Conservation (phyloP, 169 alveolate genomes). For the Neospora caninum region DNA sequence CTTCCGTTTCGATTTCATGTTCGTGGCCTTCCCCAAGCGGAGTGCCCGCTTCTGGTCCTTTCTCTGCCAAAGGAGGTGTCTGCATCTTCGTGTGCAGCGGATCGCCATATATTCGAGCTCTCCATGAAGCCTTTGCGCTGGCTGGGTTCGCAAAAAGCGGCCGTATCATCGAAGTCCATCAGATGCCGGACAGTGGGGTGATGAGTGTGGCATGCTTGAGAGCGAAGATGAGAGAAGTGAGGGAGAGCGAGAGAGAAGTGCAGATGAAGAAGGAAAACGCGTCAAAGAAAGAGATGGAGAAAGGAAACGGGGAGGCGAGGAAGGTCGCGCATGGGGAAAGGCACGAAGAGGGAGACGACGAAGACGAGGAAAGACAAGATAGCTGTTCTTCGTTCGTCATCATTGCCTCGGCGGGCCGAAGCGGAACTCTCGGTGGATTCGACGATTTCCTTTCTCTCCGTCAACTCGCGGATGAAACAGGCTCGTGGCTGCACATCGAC, state of each 20-base stretch:
- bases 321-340: too few species aligned
- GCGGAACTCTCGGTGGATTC: neutral
- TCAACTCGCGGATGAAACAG: slow-evolving; percentile 59
- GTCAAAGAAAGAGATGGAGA: neutral
- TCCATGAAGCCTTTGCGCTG: neutral
- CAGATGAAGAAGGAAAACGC: neutral
- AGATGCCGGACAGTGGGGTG: neutral
- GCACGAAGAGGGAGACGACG: too few species aligned
- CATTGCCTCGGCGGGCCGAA: slow-evolving; percentile 35
- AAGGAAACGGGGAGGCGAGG: too few species aligned
- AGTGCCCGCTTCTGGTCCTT: too few species aligned
- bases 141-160: neutral
- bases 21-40: too few species aligned
- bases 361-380: neutral
- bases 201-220: neutral
- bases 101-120: neutral
- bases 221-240: neutral
- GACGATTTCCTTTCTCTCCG: neutral
- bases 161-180: neutral
- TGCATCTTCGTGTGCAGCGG: slow-evolving; percentile 11
- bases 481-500: slow-evolving; percentile 76
- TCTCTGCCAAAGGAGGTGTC: neutral
- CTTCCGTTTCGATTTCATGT: too few species aligned
- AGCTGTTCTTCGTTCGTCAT: neutral
- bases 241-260: neutral